Conservation (phyloP, 2,329 filamentous ascomycete genomes). For the Periconia sp. region DNA sequence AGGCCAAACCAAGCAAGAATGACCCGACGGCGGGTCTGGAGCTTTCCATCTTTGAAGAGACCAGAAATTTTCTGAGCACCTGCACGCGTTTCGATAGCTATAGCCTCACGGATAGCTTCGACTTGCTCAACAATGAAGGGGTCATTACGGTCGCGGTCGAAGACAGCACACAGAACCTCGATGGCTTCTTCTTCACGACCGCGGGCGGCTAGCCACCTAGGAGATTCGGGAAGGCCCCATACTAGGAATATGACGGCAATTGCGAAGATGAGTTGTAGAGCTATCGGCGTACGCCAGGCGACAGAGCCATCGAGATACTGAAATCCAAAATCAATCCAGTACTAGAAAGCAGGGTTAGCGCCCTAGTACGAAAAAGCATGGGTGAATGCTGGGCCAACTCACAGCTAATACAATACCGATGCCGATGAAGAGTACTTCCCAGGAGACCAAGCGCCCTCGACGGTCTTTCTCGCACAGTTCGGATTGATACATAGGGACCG, state of each 20-base stretch:
- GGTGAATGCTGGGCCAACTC: too few relatives aligned
- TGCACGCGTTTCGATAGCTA: conserved; percentile 44
- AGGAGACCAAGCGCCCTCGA: conserved; percentile 39
- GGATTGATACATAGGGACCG: conserved; percentile 51
- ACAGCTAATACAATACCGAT: conserved; percentile 47
- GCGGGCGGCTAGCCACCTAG: conserved; percentile 52
- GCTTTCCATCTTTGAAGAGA: conserved; percentile 52
- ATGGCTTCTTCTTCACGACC: conserved; percentile 53
- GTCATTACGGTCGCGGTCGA: conserved; percentile 47
- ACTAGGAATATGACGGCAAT: conserved; percentile 48
- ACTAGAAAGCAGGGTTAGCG: too few relatives aligned
- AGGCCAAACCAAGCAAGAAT: conserved; percentile 55
- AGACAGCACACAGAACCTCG: conserved; percentile 51
- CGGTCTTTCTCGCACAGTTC: conserved; percentile 53
- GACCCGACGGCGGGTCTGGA: conserved; percentile 53
- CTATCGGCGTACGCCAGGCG: conserved; percentile 55
- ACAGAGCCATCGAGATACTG: conserved; percentile 49
- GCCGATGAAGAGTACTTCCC: conserved; percentile 48
- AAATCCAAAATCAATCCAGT: conserved; percentile 59
- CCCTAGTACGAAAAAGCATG: too few relatives aligned
- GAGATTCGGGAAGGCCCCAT: conserved; percentile 53
- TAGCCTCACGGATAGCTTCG: conserved; percentile 13
- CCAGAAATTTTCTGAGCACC: conserved; percentile 48
- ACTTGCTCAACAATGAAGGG: conserved; percentile 27
- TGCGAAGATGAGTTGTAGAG: conserved; percentile 55